Evolutionary conservation across 306 rosid species (phyloP).

Genomic region (Vigna reflexopilosa): DNA sequence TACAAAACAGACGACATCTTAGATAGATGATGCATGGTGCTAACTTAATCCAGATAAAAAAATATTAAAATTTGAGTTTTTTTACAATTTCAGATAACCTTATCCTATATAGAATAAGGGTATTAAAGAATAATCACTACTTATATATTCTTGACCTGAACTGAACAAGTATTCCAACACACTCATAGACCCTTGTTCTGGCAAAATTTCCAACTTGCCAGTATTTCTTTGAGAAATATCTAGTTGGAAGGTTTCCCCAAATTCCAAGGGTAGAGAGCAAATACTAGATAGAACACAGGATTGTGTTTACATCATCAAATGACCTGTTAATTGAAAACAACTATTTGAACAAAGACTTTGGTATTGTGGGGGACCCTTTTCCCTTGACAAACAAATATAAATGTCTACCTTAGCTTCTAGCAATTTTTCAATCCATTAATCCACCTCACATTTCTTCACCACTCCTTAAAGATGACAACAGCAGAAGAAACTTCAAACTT

Average conservation of each 20-base stretch:
- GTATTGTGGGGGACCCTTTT: slow-evolving; percentile 8
- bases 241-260: background rate
- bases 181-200: too few species aligned
- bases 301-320: background rate
- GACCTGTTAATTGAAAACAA: background rate
- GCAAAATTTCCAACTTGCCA: background rate
- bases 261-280: background rate
- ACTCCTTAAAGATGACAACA: slow-evolving; percentile 42
- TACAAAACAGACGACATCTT: too few species aligned
- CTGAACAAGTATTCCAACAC: background rate
- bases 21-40: too few species aligned
- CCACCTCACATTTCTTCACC: slow-evolving; percentile 29
- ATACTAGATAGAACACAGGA: background rate
- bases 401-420: slow-evolving; percentile 8
- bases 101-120: too few species aligned
- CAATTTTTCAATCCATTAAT: slow-evolving; percentile 1
- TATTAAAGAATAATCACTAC: too few species aligned
- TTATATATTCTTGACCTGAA: background rate
- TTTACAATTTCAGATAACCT: too few species aligned
- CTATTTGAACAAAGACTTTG: background rate
- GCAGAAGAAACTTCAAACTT: slow-evolving; percentile 57
- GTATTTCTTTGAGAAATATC: background rate
- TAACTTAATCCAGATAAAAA: too few species aligned
- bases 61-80: too few species aligned
- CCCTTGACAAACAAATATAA: background rate